These are phyloP conservation scores for Aureobasidium uvarum DNA, from an alignment of 2,329 filamentous ascomycete species.

Conservation along the genomic window DNA sequence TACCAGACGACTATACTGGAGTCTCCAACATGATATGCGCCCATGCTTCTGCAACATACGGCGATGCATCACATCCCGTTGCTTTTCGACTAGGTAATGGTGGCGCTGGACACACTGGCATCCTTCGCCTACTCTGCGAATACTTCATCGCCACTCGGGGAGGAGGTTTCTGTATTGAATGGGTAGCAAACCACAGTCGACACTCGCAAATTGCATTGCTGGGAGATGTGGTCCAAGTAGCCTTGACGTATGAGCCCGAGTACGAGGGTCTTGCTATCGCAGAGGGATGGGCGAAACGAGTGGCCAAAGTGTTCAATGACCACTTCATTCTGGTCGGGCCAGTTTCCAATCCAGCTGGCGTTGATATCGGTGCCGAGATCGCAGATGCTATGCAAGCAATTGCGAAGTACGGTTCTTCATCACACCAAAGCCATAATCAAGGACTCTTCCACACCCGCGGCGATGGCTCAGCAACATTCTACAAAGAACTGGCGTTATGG, in stretches of 20 bases:
- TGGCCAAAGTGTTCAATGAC: slow-evolving; percentile 31
- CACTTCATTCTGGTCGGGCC: slow-evolving; percentile 32
- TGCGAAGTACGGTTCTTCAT: neutral
- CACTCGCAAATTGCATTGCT: slow-evolving; percentile 33
- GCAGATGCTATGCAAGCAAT: neutral
- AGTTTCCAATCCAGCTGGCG: neutral
- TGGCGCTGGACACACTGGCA: slow-evolving; percentile 33
- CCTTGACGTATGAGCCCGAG: slow-evolving; percentile 33
- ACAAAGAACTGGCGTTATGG: slow-evolving; percentile 31
- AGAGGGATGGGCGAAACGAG: slow-evolving; percentile 31
- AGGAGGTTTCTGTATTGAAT: slow-evolving; percentile 30
- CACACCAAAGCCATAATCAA: too few species aligned
- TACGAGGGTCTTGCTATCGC: slow-evolving; percentile 30
- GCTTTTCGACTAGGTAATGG: slow-evolving; percentile 33
- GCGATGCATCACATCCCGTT: slow-evolving; percentile 27
- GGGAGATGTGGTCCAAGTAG: slow-evolving; percentile 31
- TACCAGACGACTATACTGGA: neutral
- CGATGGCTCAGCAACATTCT: slow-evolving; percentile 33
- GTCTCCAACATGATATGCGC: slow-evolving; percentile 8
- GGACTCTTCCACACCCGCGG: slow-evolving; percentile 30
- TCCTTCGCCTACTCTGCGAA: slow-evolving; percentile 29
- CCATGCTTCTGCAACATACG: slow-evolving; percentile 25
- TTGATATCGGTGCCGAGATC: neutral
- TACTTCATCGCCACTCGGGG: slow-evolving; percentile 28
- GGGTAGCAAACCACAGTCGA: slow-evolving; percentile 33